Conservation (phyloP, 73 alveolate species). For the Paramecium sexaurelia region DNA sequence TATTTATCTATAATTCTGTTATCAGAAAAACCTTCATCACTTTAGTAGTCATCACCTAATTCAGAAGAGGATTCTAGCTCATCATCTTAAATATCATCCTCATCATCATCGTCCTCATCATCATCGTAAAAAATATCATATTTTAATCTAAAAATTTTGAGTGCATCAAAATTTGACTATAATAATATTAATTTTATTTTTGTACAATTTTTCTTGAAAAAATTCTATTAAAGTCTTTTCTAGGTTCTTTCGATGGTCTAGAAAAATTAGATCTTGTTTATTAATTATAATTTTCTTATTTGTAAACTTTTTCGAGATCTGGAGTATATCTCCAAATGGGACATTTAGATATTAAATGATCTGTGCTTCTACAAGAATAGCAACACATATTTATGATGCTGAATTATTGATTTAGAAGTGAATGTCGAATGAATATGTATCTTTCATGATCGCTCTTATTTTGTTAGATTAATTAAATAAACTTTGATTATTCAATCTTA, state of each 20-base stretch:
- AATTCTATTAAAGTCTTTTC: background rate
- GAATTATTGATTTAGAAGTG: background rate
- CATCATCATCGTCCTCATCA: background rate
- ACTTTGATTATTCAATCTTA: background rate
- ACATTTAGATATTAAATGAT: conserved; percentile 9
- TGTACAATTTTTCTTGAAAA: background rate
- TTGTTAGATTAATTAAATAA: background rate
- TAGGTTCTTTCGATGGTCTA: background rate
- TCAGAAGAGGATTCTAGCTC: conserved; percentile 12
- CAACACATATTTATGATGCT: background rate
- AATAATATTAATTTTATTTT: background rate
- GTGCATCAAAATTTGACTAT: background rate
- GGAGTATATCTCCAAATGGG: background rate
- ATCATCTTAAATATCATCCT: background rate
- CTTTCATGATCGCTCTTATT: background rate
- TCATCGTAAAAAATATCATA: conserved; percentile 5
- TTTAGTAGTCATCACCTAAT: background rate
- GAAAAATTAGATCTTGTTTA: background rate
- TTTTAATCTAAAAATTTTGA: conserved; percentile 16
- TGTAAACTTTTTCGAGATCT: conserved; percentile 5
- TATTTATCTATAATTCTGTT: background rate
- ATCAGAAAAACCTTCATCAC: conserved; percentile 26
- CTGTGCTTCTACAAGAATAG: background rate
- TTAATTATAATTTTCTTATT: conserved; percentile 7
- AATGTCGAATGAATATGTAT: background rate